These are phyloP conservation scores for Pestalotiopsis sp. DNA, from an alignment of 2,329 filamentous ascomycete species.

Conservation along the genomic window DNA sequence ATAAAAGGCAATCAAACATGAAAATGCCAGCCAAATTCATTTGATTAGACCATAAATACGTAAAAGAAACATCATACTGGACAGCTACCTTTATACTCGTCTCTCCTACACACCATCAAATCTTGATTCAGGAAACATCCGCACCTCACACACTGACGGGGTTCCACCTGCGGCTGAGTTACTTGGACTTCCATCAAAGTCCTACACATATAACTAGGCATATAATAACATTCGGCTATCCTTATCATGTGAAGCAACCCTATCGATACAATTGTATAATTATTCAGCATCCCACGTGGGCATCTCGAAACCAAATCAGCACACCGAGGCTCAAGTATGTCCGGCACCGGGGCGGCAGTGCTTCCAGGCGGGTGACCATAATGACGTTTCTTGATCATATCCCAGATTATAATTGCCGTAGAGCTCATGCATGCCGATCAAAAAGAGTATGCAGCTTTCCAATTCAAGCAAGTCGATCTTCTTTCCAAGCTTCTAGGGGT, in stretches of 20 bases:
- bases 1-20: background rate
- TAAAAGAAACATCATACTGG: background rate
- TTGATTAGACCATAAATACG: background rate
- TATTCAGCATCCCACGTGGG: background rate
- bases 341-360: constrained; percentile 7
- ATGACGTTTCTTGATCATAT: background rate
- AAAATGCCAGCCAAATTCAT: background rate
- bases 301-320: background rate
- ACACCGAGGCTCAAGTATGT: constrained; percentile 3
- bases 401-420: background rate
- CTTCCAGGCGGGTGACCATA: background rate
- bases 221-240: background rate
- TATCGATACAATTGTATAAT: background rate
- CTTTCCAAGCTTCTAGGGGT: constrained; percentile 6
- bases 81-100: background rate
- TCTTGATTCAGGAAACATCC: background rate
- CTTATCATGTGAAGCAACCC: background rate
- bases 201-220: background rate
- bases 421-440: background rate
- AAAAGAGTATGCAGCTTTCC: background rate
- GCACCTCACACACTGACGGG: background rate
- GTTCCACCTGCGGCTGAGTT: constrained; percentile 4
- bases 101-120: background rate
- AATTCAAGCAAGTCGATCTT: background rate
- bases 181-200: background rate